Percentiles rank a stretch among this genome's conserved stretches.
Evolutionary conservation across 2,329 filamentous ascomycete genomes (phyloP).

Genomic region (Penicillium fuscoglaucum): DNA sequence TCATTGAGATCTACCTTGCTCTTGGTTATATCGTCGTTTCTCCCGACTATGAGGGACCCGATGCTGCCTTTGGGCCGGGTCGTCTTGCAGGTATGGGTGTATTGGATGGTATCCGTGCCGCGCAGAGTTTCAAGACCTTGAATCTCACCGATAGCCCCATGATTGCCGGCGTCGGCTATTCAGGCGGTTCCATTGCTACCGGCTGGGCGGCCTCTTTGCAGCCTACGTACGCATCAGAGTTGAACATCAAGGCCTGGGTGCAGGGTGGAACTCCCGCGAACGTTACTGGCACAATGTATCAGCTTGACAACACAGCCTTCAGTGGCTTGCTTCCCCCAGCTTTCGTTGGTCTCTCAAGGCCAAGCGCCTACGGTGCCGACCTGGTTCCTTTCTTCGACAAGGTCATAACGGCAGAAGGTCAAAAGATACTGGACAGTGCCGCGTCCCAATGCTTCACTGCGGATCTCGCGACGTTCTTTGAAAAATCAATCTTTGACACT

Average conservation of each 20-base stretch:
- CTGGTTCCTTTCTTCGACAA: constrained; percentile 23
- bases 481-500: constrained; percentile 24
- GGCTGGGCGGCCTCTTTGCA: constrained; percentile 57
- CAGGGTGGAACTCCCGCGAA: constrained; percentile 31
- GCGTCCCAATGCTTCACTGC: constrained; percentile 20
- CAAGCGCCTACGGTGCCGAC: constrained; percentile 28
- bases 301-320: constrained; percentile 25
- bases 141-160: constrained; percentile 22
- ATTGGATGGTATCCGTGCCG: constrained; percentile 46
- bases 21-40: constrained; percentile 51
- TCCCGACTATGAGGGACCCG: constrained; percentile 51
- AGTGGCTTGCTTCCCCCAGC: constrained; percentile 30
- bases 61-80: constrained; percentile 47
- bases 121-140: constrained; percentile 34
- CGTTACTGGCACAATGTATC: constrained; percentile 27
- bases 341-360: constrained; percentile 24
- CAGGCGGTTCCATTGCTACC: constrained; percentile 54
- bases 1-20: constrained; percentile 41
- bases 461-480: constrained; percentile 20
- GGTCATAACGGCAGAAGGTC: constrained; percentile 21
- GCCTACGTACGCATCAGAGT: constrained; percentile 54
- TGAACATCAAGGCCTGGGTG: constrained; percentile 44
- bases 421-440: constrained; percentile 18
- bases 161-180: constrained; percentile 55
- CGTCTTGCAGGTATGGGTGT: constrained; percentile 48